These are phyloP conservation scores for Pichia sp. DNA, from an alignment of 1,139 yeast genomes.

Conservation along the genomic window DNA sequence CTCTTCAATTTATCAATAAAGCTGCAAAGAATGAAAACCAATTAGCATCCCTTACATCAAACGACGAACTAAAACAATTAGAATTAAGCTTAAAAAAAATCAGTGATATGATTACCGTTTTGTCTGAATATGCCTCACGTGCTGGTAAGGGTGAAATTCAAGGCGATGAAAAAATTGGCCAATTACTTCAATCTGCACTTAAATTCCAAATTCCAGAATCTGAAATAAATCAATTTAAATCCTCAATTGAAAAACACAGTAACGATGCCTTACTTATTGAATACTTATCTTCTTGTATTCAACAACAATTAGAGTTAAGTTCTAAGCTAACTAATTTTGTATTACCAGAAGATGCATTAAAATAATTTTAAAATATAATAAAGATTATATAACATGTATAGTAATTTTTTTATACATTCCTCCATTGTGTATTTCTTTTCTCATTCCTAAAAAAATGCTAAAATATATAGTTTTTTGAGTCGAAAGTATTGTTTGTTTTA, in stretches of 20 bases:
- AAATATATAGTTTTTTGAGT: not conserved
- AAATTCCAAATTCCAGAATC: conserved; percentile 55
- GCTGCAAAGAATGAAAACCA: conserved; percentile 33
- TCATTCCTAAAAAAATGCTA: not conserved
- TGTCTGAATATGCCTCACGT: conserved; percentile 44
- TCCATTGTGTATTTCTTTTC: too few species aligned
- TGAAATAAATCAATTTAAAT: conserved; percentile 52
- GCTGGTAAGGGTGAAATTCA: conserved; percentile 40
- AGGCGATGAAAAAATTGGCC: conserved; percentile 55
- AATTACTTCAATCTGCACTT: conserved; percentile 59
- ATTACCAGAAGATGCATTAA: conserved; percentile 27
- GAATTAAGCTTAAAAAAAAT: conserved; percentile 53
- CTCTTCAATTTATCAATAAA: conserved; percentile 39
- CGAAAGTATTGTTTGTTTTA: too few species aligned
- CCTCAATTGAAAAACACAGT: conserved; percentile 63
- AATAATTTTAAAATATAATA: not conserved
- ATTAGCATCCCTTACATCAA: conserved; percentile 27
- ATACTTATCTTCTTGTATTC: conserved; percentile 76
- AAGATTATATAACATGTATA: not conserved
- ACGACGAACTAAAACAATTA: conserved; percentile 44
- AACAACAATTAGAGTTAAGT: conserved; percentile 77
- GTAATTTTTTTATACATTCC: not conserved
- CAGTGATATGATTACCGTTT: conserved; percentile 49
- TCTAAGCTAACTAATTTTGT: conserved; percentile 61
- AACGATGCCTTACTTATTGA: conserved; percentile 83